Conservation (phyloP, 805 yeast genomes). For the Isabelozyma heimii region DNA sequence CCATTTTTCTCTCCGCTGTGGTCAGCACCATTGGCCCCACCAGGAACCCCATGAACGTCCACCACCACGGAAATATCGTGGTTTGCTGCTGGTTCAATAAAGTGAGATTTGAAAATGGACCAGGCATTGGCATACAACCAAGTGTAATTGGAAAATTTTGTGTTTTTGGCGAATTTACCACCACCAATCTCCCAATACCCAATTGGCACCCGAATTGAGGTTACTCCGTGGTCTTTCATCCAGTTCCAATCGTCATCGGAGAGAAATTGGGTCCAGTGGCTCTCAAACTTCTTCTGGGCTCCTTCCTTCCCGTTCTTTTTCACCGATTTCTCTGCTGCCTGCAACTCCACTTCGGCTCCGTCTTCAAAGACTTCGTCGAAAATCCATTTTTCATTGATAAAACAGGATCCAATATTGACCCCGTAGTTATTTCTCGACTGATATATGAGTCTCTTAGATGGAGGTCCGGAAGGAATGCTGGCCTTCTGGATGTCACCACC, state of each 20-base stretch:
- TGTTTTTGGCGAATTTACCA: constrained; percentile 53
- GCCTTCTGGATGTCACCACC: constrained; percentile 22
- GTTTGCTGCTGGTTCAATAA: constrained; percentile 57
- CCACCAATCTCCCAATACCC: constrained; percentile 88
- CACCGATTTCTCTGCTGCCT: constrained; percentile 56
- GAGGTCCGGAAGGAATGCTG: constrained; percentile 21
- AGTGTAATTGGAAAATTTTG: constrained; percentile 57
- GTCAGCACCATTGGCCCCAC: constrained; percentile 84
- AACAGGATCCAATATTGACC: constrained; percentile 80
- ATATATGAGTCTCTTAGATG: constrained; percentile 47
- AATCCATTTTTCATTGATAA: constrained; percentile 80
- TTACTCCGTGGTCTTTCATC: constrained; percentile 65
- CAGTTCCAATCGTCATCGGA: constrained; percentile 77
- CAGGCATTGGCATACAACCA: constrained; percentile 73
- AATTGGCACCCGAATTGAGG: constrained; percentile 79
- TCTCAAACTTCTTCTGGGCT: constrained; percentile 51
- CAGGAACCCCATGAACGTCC: constrained; percentile 88
- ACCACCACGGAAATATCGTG: constrained; percentile 71
- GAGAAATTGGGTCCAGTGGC: constrained; percentile 66
- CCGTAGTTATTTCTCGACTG: constrained; percentile 70
- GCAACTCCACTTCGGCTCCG: constrained; percentile 65
- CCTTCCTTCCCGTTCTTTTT: constrained; percentile 50
- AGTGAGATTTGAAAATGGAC: constrained; percentile 50
- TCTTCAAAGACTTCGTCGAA: constrained; percentile 59
- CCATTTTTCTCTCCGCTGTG: constrained; percentile 71